Percentiles rank a stretch among this genome's conserved stretches.
These are phyloP conservation scores for Arthrobotrys sinensis DNA, from an alignment of 2,329 filamentous ascomycete genomes.

Conservation along the genomic window DNA sequence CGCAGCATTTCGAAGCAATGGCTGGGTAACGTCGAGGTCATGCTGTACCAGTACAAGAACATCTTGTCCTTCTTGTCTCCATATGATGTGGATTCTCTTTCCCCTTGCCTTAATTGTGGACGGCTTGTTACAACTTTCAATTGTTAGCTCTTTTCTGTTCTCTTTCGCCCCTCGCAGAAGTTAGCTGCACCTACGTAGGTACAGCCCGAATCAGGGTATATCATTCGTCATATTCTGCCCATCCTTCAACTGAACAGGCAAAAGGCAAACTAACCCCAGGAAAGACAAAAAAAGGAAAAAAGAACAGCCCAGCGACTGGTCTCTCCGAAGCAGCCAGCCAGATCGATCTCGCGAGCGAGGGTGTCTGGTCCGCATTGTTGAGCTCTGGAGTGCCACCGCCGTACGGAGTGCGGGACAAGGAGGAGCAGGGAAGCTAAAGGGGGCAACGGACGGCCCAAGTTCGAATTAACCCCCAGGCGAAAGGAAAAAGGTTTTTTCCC, in stretches of 20 bases:
- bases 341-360: conserved; percentile 34
- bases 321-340: conserved; percentile 19
- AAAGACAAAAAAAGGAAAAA: conserved; percentile 16
- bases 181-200: conserved; percentile 40
- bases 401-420: conserved; percentile 25
- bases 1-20: conserved; percentile 47
- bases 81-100: neutral
- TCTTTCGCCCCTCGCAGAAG: conserved; percentile 46
- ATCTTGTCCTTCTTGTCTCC: conserved; percentile 14
- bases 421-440: conserved; percentile 38
- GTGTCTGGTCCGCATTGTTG: conserved; percentile 21
- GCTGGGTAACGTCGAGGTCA: conserved; percentile 28
- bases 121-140: neutral
- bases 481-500: conserved; percentile 30
- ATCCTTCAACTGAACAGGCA: conserved; percentile 46
- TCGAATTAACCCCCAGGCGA: conserved; percentile 21
- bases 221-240: conserved; percentile 52
- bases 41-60: conserved; percentile 13
- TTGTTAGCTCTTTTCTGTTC: conserved; percentile 3
- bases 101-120: conserved; percentile 19
- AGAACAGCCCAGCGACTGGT: conserved; percentile 10
- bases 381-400: conserved; percentile 47
- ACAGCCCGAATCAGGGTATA: conserved; percentile 44
- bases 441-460: conserved; percentile 19
- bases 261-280: conserved; percentile 39